A percentile compares a stretch with the other conserved stretches of the same genome.
Evolutionary conservation across 1,284 basidiomycete genomes (phyloP).

Genomic region (Stygiomarasmius scandens): DNA sequence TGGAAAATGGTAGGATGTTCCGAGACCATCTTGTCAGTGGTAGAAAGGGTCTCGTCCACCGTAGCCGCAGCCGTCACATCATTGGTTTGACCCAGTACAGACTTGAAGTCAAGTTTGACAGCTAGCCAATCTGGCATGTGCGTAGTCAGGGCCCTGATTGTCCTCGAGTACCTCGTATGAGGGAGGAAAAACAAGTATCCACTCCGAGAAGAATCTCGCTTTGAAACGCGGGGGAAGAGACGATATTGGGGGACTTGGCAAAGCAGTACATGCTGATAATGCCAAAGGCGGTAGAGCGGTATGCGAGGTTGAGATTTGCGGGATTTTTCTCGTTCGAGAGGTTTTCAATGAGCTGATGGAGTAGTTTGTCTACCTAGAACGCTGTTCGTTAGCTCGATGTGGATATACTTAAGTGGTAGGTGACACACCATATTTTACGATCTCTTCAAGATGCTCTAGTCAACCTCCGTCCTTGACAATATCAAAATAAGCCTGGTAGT

Average conservation of each 20-base stretch:
- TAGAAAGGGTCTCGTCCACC: constrained; percentile 31
- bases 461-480: constrained; percentile 11
- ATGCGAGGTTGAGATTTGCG: background rate
- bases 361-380: constrained; percentile 35
- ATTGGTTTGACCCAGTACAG: background rate
- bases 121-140: background rate
- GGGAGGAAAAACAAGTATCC: background rate
- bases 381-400: no score
- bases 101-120: background rate
- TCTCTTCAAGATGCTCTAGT: constrained; percentile 14
- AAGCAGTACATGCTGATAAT: constrained; percentile 11
- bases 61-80: constrained; percentile 22
- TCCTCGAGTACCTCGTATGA: background rate
- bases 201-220: background rate
- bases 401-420: background rate
- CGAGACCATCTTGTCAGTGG: background rate
- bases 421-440: constrained; percentile 13
- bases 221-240: background rate
- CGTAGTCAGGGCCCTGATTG: background rate
- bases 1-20: background rate
- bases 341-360: constrained; percentile 12
- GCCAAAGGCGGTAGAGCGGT: constrained; percentile 1
- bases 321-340: background rate
- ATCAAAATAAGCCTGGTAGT: constrained; percentile 16
- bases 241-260: constrained; percentile 1